Percentiles rank a stretch among this genome's conserved stretches.
phyloP scores from a whole-genome alignment of 768 basidiomycete species.

The Termitomyces sp. region DNA sequence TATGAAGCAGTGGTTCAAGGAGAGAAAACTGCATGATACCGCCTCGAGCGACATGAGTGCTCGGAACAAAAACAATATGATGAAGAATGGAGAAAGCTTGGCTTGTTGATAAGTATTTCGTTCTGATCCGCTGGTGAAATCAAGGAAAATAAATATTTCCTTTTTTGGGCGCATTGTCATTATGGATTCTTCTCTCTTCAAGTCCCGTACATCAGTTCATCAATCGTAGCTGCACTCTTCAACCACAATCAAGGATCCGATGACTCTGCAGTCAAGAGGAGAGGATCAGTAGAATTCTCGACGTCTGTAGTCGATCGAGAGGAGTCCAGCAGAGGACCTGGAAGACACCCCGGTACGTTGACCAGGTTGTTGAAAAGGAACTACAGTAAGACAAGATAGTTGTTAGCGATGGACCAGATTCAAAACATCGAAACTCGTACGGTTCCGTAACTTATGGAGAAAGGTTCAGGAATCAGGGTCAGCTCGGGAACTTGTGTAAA shows the following conservation, averaged over 20 bases:
- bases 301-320: not conserved
- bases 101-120: no score
- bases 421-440: slow-evolving; percentile 32
- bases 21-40: no score
- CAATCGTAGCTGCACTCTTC: not conserved
- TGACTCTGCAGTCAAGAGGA: not conserved
- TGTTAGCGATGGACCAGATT: slow-evolving; percentile 1
- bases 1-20: no score
- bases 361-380: slow-evolving; percentile 91
- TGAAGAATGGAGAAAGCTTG: no score
- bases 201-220: no score
- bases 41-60: no score
- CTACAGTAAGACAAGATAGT: slow-evolving; percentile 24
- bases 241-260: not conserved
- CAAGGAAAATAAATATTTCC: no score
- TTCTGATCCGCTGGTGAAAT: no score
- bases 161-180: no score
- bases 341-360: slow-evolving; percentile 52
- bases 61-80: no score
- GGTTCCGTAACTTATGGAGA: slow-evolving; percentile 68
- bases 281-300: not conserved
- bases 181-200: no score
- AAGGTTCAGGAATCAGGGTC: slow-evolving; percentile 4
- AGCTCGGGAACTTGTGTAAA: not conserved
- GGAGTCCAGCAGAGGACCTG: slow-evolving; percentile 27